These are phyloP conservation scores for Trypanosoma conorhini DNA, from an alignment of 208 protist species.

Conservation along the genomic window DNA sequence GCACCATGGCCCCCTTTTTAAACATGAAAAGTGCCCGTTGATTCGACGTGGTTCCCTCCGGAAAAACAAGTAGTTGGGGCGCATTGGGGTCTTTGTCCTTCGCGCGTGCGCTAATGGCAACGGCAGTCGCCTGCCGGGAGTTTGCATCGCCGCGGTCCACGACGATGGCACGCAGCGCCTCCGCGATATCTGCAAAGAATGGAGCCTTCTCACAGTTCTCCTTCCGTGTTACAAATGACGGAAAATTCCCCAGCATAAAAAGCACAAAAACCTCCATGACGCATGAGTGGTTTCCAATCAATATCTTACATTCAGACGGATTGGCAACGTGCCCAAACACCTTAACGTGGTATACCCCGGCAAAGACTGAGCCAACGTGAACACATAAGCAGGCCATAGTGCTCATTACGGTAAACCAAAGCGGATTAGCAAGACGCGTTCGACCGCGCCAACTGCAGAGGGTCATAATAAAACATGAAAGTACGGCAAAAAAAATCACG, in stretches of 20 bases:
- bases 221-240: conserved; percentile 79
- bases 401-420: conserved; percentile 53
- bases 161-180: conserved; percentile 57
- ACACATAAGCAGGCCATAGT: conserved; percentile 33
- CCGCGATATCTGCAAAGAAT: conserved; percentile 57
- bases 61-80: conserved; percentile 85
- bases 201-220: conserved; percentile 63
- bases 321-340: conserved; percentile 60
- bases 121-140: conserved; percentile 54
- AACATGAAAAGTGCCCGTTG: conserved; percentile 78
- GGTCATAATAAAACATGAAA: conserved; percentile 43
- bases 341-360: conserved; percentile 67
- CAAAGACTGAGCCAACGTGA: conserved; percentile 31
- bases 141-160: conserved; percentile 69
- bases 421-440: conserved; percentile 41
- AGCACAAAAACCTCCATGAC: conserved; percentile 76
- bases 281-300: conserved; percentile 84
- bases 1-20: conserved; percentile 85
- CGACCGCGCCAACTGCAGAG: conserved; percentile 26
- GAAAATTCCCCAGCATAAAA: conserved; percentile 54
- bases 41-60: conserved; percentile 87
- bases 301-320: conserved; percentile 56
- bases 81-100: conserved; percentile 35
- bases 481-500: conserved; percentile 36
- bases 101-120: conserved; percentile 58